phyloP scores from a whole-genome alignment of 2,329 filamentous ascomycete genomes.

The Neoascochyta sp. region DNA sequence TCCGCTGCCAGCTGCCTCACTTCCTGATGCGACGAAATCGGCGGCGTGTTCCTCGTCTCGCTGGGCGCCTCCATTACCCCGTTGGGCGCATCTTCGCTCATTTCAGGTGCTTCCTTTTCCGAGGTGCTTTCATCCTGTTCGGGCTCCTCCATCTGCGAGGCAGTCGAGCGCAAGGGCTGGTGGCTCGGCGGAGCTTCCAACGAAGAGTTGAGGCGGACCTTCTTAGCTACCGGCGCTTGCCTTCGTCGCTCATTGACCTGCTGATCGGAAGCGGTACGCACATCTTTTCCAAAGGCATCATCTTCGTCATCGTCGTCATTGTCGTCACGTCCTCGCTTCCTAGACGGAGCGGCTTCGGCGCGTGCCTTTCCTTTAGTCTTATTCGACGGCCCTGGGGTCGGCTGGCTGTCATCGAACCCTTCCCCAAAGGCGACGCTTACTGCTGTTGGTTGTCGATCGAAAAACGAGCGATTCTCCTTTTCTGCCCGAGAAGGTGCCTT shows the following conservation, averaged over 20 bases:
- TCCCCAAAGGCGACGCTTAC: conserved; percentile 40
- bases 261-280: conserved; percentile 32
- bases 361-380: conserved; percentile 27
- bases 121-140: conserved; percentile 21
- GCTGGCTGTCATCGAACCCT: conserved; percentile 30
- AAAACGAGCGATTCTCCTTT: conserved; percentile 40
- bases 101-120: conserved; percentile 22
- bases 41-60: no score
- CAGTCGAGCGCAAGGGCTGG: conserved; percentile 20
- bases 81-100: conserved; percentile 24
- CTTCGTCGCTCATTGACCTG: conserved; percentile 37
- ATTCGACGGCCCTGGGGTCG: conserved; percentile 21
- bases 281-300: conserved; percentile 44
- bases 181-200: conserved; percentile 24
- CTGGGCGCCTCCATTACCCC: no score
- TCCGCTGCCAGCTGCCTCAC: conserved; percentile 18
- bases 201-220: conserved; percentile 25
- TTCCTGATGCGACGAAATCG: no score
- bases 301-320: conserved; percentile 18
- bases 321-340: conserved; percentile 27
- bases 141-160: neutral
- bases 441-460: conserved; percentile 42
- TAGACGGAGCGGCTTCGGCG: conserved; percentile 17
- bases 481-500: conserved; percentile 17
- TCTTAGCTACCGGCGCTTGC: conserved; percentile 32